Evolutionary conservation across 805 yeast genomes (phyloP).

Genomic region (Ogataea thermomethanolica): DNA sequence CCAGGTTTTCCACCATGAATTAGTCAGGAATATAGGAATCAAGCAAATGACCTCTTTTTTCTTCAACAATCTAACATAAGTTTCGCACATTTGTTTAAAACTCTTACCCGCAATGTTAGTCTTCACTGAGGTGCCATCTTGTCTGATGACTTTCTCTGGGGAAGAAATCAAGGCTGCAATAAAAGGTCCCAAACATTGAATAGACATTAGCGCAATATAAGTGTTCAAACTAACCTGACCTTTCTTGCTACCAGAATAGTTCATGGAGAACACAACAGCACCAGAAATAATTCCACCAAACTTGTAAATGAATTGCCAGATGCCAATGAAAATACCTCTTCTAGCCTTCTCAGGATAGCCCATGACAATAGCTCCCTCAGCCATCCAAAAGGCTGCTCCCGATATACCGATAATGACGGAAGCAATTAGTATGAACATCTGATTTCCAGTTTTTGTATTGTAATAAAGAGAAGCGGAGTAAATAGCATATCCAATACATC

Average conservation of each 20-base stretch:
- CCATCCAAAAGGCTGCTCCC: conserved; percentile 28
- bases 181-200: conserved; percentile 28
- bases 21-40: conserved; percentile 21
- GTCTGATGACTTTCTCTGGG: conserved; percentile 29
- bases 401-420: conserved; percentile 25
- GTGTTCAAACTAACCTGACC: conserved; percentile 27
- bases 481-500: conserved; percentile 26
- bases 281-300: conserved; percentile 29
- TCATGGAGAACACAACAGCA: conserved; percentile 20
- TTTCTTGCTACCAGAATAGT: conserved; percentile 9
- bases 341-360: conserved; percentile 22
- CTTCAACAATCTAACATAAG: conserved; percentile 8
- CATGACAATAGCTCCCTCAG: conserved; percentile 29
- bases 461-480: conserved; percentile 29
- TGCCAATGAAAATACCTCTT: conserved; percentile 29
- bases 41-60: conserved; percentile 21
- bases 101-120: conserved; percentile 12
- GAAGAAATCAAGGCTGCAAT: conserved; percentile 21
- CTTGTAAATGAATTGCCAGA: conserved; percentile 27
- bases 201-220: conserved; percentile 23
- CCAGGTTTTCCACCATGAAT: conserved; percentile 26
- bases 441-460: conserved; percentile 27
- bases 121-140: conserved; percentile 24
- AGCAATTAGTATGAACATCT: conserved; percentile 25
- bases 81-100: conserved; percentile 4